Percentiles rank a stretch among this genome's conserved stretches.
These are phyloP conservation scores for Claviceps maximensis DNA, from an alignment of 2,329 filamentous ascomycete genomes.

Conservation along the genomic window DNA sequence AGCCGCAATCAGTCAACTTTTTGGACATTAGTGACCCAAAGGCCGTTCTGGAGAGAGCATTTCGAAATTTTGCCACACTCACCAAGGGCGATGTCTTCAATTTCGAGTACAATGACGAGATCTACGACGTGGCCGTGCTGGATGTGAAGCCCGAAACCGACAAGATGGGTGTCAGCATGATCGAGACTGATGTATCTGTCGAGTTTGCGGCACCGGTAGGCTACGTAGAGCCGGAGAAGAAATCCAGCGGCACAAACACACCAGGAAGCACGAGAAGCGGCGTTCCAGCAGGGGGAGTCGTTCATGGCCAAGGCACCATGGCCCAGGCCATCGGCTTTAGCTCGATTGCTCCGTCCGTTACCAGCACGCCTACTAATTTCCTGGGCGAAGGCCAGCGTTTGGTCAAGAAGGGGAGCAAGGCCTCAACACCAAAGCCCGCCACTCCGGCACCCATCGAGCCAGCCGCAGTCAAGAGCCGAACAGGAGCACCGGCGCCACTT, in stretches of 20 bases:
- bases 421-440: conserved; percentile 48
- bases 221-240: conserved; percentile 73
- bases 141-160: conserved; percentile 80
- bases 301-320: conserved; percentile 87
- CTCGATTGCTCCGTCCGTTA: conserved; percentile 69
- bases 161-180: conserved; percentile 80
- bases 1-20: conserved; percentile 85
- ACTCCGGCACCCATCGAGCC: conserved; percentile 45
- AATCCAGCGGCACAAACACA: conserved; percentile 68
- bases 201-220: conserved; percentile 91
- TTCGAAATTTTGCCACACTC: conserved; percentile 87
- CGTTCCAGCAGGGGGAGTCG: conserved; percentile 54
- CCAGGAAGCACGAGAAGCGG: conserved; percentile 55
- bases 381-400: conserved; percentile 67
- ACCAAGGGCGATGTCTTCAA: conserved; percentile 92
- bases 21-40: conserved; percentile 96
- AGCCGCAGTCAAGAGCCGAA: conserved; percentile 29
- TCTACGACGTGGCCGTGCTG: conserved; percentile 84
- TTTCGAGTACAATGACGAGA: conserved; percentile 89
- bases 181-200: conserved; percentile 92
- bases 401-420: conserved; percentile 70
- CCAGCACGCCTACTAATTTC: conserved; percentile 65
- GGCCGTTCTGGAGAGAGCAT: conserved; percentile 90
- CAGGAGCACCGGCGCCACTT: conserved; percentile 75
- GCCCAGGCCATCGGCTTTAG: conserved; percentile 95